Base-by-base conservation (phyloP, 352 stramenopile genomes). In the Aphanomyces invadans region DNA sequence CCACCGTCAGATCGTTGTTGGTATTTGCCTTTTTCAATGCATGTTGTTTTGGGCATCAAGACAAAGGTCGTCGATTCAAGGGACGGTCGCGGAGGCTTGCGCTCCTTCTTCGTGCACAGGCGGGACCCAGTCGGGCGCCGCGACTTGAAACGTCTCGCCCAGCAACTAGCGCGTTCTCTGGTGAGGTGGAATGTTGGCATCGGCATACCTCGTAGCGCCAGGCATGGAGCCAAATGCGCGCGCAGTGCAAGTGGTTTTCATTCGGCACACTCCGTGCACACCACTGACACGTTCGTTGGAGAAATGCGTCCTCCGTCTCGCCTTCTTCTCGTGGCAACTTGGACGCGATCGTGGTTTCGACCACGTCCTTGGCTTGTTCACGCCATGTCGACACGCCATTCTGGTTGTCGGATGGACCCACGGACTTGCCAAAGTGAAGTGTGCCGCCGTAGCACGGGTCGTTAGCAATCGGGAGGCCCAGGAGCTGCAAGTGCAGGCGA, bases 361-460 rank as follows among this genome's bases (percentile, higher is more conserved):
- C 52, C 19, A 9, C 39, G 25, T 10, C 54, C 71, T 62, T 82
- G 78, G 36, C 12, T 21, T 68, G 21, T 42, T 7, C 7, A 42
- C 36, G 7, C 36, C 36, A 7, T 52, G 9, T 25, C 21, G 9
- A 7, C 64, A 70, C 51, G 80, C 81, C 1, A 80, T 78, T 56
- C 0, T 62, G 4, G 45, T 62, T 62, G 28, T 71, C 73, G 32
- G 89, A 89, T 56, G 79, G 75, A 17, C 78, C 65, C 0, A 71
- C 38, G 1, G 67, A 32, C 28, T 63, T 88, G 28, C 82, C 89
- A 79, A 85, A 98, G 74, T 95, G 93, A 32, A 98, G 76, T 44
- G 97, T 70, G 36, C 96, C 96, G 60, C 96, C 96, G 73, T 98
- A 99, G 76, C 95, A 98, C 26, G 95, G 92, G 70, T 99, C 96